Evolutionary conservation across 2,329 filamentous ascomycete species (phyloP).

Genomic region (Fusarium solani-melongenae): DNA sequence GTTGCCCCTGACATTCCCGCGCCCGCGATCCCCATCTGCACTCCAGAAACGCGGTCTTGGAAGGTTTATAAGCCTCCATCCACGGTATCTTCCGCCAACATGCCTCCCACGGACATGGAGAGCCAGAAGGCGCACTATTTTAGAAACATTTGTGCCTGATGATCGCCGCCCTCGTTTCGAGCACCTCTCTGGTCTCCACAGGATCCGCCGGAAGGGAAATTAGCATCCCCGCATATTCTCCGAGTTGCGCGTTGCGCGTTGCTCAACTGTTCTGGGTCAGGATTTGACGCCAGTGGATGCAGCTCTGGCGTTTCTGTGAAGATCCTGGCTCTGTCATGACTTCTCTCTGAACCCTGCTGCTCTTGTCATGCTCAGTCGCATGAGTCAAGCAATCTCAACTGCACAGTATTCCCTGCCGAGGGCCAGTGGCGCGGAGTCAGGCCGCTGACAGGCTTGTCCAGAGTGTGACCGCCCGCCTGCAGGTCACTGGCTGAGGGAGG

Average conservation of each 20-base stretch:
- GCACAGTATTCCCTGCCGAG: not conserved
- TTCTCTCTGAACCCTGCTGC: not conserved
- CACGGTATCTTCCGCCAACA: not conserved
- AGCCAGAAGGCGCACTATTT: not conserved
- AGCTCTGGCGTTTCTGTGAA: not conserved
- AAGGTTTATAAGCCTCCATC: not conserved
- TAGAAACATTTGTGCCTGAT: conserved; percentile 1
- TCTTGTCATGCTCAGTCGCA: not conserved
- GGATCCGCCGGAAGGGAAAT: conserved; percentile 4
- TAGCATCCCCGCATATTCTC: conserved; percentile 3
- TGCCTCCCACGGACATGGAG: not conserved
- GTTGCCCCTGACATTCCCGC: not conserved
- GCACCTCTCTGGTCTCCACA: not conserved
- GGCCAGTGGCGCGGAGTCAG: not conserved
- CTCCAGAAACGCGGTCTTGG: not conserved
- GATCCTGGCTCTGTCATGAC: not conserved
- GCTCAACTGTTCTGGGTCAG: not conserved
- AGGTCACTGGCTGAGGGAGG: not conserved
- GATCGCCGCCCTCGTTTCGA: conserved; percentile 2
- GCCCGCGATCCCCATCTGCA: not conserved
- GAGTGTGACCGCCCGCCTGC: not conserved
- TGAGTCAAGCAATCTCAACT: not conserved
- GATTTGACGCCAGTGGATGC: not conserved
- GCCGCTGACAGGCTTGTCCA: not conserved
- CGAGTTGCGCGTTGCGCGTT: not conserved